These are phyloP conservation scores for Spathaspora hagerdaliae DNA, from an alignment of 805 yeast species.

Conservation along the genomic window DNA sequence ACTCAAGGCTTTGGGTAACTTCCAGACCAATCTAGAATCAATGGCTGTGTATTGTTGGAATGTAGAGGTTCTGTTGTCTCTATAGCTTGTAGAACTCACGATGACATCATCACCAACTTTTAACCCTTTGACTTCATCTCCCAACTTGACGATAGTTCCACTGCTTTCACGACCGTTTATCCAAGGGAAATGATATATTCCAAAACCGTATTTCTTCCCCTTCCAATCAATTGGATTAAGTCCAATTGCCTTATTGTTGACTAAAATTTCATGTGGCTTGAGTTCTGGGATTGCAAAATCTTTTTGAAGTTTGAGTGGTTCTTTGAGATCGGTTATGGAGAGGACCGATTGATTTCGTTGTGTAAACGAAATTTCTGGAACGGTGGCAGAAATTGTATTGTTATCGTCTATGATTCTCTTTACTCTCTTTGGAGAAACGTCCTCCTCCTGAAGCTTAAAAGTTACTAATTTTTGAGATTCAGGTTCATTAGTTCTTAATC, in stretches of 20 bases:
- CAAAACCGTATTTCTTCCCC: constrained; percentile 42
- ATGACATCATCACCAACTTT: constrained; percentile 36
- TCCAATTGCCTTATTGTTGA: constrained; percentile 31
- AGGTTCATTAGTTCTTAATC: not conserved
- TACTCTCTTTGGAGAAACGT: not conserved
- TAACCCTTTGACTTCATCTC: constrained; percentile 25
- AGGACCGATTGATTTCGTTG: constrained; percentile 13
- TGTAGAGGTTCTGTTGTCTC: constrained; percentile 44
- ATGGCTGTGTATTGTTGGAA: constrained; percentile 44
- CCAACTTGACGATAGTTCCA: constrained; percentile 34
- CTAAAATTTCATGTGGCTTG: constrained; percentile 18
- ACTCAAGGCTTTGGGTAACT: constrained; percentile 29
- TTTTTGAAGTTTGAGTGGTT: constrained; percentile 14
- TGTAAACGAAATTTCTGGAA: not conserved
- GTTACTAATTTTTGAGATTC: not conserved
- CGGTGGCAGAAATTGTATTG: not conserved
- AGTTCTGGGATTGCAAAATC: constrained; percentile 17
- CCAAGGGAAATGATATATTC: constrained; percentile 48
- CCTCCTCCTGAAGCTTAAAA: not conserved
- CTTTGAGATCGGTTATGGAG: constrained; percentile 14
- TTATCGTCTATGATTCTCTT: not conserved
- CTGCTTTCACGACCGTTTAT: constrained; percentile 46
- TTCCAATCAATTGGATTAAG: constrained; percentile 50
- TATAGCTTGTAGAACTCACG: constrained; percentile 43
- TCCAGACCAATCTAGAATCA: constrained; percentile 44